Evolutionary conservation across 345 rosid genomes (phyloP).

Genomic region (Eucalyptus sp.): DNA sequence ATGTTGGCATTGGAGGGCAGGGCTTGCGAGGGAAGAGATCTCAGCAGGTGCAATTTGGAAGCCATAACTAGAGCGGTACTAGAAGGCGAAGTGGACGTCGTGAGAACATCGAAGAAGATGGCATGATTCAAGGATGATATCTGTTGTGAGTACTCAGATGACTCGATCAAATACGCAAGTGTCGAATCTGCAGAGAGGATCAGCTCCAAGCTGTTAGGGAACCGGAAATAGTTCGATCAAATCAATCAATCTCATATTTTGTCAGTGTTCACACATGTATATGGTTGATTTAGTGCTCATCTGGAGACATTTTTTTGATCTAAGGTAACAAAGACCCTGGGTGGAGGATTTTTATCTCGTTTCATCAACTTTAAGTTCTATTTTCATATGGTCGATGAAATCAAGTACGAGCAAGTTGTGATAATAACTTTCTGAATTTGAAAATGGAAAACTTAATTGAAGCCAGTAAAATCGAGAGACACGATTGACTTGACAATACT

Average conservation of each 20-base stretch:
- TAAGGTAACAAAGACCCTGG: background rate
- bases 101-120: background rate
- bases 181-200: background rate
- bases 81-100: background rate
- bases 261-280: background rate
- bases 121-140: background rate
- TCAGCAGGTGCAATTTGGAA: background rate
- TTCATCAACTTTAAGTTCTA: background rate
- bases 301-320: background rate
- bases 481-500: no score
- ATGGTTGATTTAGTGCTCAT: background rate
- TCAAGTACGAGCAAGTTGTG: background rate
- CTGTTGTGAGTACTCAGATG: background rate
- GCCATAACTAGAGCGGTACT: background rate
- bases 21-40: background rate
- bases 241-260: background rate
- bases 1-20: background rate
- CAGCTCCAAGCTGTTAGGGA: background rate
- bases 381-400: fast-evolving
- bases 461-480: no score
- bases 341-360: background rate
- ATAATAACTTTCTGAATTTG: background rate
- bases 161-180: background rate
- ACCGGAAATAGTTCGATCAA: background rate
- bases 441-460: background rate